A percentile compares a stretch with the other conserved stretches of the same genome.
phyloP scores from a whole-genome alignment of 2,329 filamentous ascomycete genomes.

The Fusarium caatingaense region DNA sequence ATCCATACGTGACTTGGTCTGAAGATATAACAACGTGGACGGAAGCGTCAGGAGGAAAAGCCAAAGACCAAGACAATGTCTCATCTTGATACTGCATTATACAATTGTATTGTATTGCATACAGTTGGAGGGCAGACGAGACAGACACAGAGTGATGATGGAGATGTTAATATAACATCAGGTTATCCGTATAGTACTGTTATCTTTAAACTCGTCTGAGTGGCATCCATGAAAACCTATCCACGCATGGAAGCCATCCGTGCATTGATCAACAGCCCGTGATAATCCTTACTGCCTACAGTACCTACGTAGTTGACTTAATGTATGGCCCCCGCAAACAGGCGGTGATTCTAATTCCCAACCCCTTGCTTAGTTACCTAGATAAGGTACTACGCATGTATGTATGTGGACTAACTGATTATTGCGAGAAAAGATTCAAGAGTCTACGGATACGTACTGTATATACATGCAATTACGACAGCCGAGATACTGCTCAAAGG shows the following conservation, averaged over 20 bases:
- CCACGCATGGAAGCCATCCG: conserved; percentile 5
- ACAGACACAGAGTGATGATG: neutral
- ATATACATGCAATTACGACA: neutral
- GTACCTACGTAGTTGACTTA: conserved; percentile 1
- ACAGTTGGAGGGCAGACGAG: neutral
- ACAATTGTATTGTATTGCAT: neutral
- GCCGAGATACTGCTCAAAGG: conserved; percentile 10
- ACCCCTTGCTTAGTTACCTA: conserved; percentile 1
- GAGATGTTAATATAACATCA: neutral
- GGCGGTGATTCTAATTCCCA: conserved; percentile 8
- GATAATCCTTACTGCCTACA: conserved; percentile 13
- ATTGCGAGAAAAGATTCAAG: neutral
- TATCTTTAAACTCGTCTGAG: neutral
- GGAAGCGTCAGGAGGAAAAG: conserved; percentile 28
- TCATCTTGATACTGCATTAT: neutral
- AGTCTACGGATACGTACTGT: neutral
- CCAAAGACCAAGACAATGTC: conserved; percentile 22
- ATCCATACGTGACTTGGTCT: conserved; percentile 9
- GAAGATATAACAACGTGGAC: conserved; percentile 18
- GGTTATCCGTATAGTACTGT: neutral
- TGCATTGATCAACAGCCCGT: conserved; percentile 27
- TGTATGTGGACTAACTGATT: neutral
- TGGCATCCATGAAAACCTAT: neutral
- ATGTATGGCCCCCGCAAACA: conserved; percentile 10
- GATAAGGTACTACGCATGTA: neutral